phyloP scores from a whole-genome alignment of 768 basidiomycete species.

The Trametes meyenii region DNA sequence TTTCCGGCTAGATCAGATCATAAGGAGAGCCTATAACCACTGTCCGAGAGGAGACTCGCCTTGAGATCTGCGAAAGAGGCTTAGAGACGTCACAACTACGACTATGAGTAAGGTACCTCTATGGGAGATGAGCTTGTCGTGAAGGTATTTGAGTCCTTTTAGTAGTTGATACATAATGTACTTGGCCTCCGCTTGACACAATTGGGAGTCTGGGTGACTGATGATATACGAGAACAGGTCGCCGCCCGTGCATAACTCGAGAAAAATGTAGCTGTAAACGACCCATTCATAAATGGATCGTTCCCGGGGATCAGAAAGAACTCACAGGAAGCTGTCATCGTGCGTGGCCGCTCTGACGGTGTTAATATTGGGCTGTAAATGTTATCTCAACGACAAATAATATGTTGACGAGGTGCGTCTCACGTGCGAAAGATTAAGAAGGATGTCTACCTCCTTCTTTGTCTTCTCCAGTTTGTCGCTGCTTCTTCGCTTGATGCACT shows the following conservation, averaged over 20 bases:
- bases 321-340: conserved; percentile 32
- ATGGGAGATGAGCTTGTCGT: conserved; percentile 74
- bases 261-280: conserved; percentile 68
- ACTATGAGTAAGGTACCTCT: conserved; percentile 52
- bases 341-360: conserved; percentile 65
- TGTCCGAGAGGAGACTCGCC: conserved; percentile 37
- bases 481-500: conserved; percentile 70
- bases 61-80: conserved; percentile 55
- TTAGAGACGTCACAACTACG: background rate
- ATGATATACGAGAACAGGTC: conserved; percentile 88
- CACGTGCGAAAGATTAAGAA: conserved; percentile 74
- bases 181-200: conserved; percentile 82
- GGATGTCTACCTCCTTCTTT: conserved; percentile 78
- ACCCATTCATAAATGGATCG: background rate
- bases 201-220: conserved; percentile 53
- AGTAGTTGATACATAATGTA: conserved; percentile 83
- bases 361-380: conserved; percentile 75
- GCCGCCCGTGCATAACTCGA: conserved; percentile 83
- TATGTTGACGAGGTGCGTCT: conserved; percentile 19
- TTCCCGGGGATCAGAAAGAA: background rate
- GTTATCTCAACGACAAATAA: background rate
- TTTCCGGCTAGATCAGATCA: conserved; percentile 68
- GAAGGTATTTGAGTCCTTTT: conserved; percentile 71
- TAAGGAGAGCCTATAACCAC: background rate
- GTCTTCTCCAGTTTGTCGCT: conserved; percentile 61